Conservation (phyloP, 257 asterid genomes). For the Fraxinus excelsior region DNA sequence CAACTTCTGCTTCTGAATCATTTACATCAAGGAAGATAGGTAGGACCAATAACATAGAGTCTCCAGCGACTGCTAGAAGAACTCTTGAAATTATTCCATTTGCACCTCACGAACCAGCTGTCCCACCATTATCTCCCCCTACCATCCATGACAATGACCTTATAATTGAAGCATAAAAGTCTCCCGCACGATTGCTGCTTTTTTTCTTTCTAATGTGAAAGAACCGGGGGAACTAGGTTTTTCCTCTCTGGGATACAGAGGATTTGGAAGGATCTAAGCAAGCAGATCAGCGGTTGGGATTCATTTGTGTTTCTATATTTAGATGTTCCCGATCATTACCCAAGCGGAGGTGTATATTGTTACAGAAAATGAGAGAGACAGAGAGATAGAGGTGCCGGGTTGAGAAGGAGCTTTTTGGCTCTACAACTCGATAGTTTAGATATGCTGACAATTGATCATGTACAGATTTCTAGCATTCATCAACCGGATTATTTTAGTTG, state of each 20-base stretch:
- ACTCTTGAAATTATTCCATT: conserved; percentile 33
- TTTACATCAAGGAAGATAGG: conserved; percentile 74
- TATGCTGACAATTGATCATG: conserved; percentile 31
- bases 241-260: conserved; percentile 27
- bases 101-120: conserved; percentile 53
- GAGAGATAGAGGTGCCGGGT: not conserved
- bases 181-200: conserved; percentile 58
- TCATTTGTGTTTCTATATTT: conserved; percentile 36
- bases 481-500: conserved; percentile 30
- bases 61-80: conserved; percentile 59
- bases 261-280: conserved; percentile 56
- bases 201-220: conserved; percentile 44
- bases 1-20: conserved; percentile 42
- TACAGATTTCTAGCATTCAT: conserved; percentile 37
- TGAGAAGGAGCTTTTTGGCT: conserved; percentile 22
- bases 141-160: conserved; percentile 42
- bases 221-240: conserved; percentile 16
- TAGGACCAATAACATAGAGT: conserved; percentile 37
- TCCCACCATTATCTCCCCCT: conserved; percentile 88
- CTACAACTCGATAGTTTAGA: conserved; percentile 32
- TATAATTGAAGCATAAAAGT: conserved; percentile 48
- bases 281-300: conserved; percentile 40
- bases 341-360: conserved; percentile 90
- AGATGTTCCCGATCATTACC: conserved; percentile 97
- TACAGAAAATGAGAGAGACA: conserved; percentile 17